phyloP scores from a whole-genome alignment of 2,329 filamentous ascomycete species.

The Tolypocladium amazonense region DNA sequence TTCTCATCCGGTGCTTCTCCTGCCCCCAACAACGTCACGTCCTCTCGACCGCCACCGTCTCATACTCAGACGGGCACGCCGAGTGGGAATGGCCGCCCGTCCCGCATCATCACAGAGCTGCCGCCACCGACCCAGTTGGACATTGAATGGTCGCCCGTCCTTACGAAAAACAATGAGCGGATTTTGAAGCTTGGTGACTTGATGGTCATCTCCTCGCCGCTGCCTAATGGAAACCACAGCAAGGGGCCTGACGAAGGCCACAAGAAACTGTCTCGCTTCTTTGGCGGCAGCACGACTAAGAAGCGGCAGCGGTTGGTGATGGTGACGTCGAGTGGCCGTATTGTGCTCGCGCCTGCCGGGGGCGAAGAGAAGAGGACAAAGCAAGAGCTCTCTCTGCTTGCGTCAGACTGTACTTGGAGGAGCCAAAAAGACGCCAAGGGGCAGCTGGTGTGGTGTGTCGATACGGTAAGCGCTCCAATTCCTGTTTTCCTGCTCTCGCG shows the following conservation, averaged over 20 bases:
- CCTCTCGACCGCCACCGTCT: slow-evolving; percentile 17
- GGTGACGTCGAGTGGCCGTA: slow-evolving; percentile 82
- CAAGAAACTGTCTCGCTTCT: slow-evolving; percentile 88
- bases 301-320: slow-evolving; percentile 89
- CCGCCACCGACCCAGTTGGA: slow-evolving; percentile 94
- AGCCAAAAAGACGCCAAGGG: slow-evolving; percentile 80
- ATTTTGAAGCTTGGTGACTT: slow-evolving; percentile 92
- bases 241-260: slow-evolving; percentile 64
- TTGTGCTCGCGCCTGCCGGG: slow-evolving; percentile 81
- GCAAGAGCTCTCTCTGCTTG: slow-evolving; percentile 76
- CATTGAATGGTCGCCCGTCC: slow-evolving; percentile 95
- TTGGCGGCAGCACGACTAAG: slow-evolving; percentile 82
- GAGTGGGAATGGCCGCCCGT: slow-evolving; percentile 48
- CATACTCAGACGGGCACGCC: slow-evolving; percentile 24
- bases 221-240: slow-evolving; percentile 62
- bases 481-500: neutral
- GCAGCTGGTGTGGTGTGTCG: slow-evolving; percentile 77
- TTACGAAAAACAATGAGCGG: slow-evolving; percentile 82
- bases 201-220: slow-evolving; percentile 69
- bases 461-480: slow-evolving; percentile 61
- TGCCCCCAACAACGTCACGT: slow-evolving; percentile 15
- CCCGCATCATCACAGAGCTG: slow-evolving; percentile 84
- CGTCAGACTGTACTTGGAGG: slow-evolving; percentile 65
- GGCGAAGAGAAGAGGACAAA: slow-evolving; percentile 96
- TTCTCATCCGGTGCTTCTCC: slow-evolving; percentile 16